phyloP scores from a whole-genome alignment of 805 yeast species.

The Sugiyamaella marilandica region DNA sequence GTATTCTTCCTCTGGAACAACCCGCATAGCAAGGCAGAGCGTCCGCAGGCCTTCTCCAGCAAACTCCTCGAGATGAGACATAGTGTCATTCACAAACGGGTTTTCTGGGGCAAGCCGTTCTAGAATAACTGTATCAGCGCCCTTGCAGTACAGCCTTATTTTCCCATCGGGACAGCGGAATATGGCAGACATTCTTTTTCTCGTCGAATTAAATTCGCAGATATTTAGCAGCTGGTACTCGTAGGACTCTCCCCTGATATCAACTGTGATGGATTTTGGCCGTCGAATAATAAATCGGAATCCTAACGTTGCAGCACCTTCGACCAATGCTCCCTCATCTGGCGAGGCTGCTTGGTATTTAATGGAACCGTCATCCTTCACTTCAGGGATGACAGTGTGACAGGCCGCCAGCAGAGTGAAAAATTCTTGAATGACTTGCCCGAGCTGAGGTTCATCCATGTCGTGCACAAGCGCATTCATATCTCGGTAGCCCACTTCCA shows the following conservation, averaged over 20 bases:
- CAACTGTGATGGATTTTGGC: slow-evolving; percentile 74
- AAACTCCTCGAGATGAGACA: slow-evolving; percentile 87
- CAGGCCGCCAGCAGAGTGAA: slow-evolving; percentile 83
- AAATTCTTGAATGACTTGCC: slow-evolving; percentile 61
- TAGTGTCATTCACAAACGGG: slow-evolving; percentile 78
- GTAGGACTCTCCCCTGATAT: slow-evolving; percentile 46
- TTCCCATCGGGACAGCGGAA: slow-evolving; percentile 92
- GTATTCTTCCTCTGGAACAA: slow-evolving; percentile 75
- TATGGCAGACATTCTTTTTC: slow-evolving; percentile 96
- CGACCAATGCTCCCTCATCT: slow-evolving; percentile 97
- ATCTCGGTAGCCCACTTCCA: slow-evolving; percentile 72
- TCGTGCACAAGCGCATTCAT: slow-evolving; percentile 56
- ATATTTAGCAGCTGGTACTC: slow-evolving; percentile 79
- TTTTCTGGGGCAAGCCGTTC: slow-evolving; percentile 69
- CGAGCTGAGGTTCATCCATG: slow-evolving; percentile 38
- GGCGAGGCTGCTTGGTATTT: slow-evolving; percentile 99
- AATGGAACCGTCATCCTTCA: slow-evolving; percentile 43
- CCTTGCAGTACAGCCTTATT: slow-evolving; percentile 85
- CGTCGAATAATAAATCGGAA: slow-evolving; percentile 78
- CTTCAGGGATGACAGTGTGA: slow-evolving; percentile 96
- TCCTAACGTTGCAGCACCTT: slow-evolving; percentile 90
- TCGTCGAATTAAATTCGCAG: slow-evolving; percentile 94
- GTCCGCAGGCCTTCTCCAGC: slow-evolving; percentile 96
- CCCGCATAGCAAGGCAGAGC: slow-evolving; percentile 83
- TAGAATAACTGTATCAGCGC: slow-evolving; percentile 94